phyloP scores from a whole-genome alignment of 441 rosid genomes.

The Hura crepitans region DNA sequence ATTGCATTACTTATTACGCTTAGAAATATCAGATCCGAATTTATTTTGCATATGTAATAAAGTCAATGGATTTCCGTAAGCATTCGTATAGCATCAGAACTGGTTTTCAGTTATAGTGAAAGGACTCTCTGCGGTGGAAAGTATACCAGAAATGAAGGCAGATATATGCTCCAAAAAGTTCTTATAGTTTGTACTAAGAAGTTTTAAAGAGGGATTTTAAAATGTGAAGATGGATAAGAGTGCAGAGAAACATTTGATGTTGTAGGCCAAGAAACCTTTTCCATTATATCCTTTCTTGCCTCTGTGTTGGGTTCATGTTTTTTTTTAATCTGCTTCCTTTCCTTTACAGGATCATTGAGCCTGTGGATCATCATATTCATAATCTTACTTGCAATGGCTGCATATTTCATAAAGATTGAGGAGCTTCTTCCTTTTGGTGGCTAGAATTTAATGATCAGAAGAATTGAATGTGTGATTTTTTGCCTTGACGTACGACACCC shows the following conservation, averaged over 20 bases:
- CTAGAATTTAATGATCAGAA: constrained; percentile 29
- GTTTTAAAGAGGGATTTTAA: neutral
- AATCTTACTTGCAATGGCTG: constrained; percentile 45
- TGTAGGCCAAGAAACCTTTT: neutral
- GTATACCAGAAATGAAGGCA: neutral
- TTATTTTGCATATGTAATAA: neutral
- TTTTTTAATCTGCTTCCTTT: neutral
- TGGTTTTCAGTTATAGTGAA: neutral
- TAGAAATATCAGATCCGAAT: neutral
- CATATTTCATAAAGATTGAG: constrained; percentile 37
- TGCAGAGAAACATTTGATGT: neutral
- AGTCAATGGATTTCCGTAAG: neutral
- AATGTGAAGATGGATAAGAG: neutral
- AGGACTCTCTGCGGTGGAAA: neutral
- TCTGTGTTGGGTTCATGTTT: neutral
- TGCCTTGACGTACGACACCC: neutral
- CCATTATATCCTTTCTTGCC: neutral
- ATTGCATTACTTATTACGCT: neutral
- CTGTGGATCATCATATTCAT: constrained; percentile 43
- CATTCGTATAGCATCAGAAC: neutral
- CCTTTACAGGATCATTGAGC: constrained; percentile 43
- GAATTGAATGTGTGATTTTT: neutral
- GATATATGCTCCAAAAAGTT: neutral
- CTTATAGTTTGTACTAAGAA: neutral
- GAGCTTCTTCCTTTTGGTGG: constrained; percentile 30